Percentiles rank a stretch among this genome's conserved stretches.
phyloP scores from a whole-genome alignment of 148 eudicot genomes.

The Persicaria maculosa region DNA sequence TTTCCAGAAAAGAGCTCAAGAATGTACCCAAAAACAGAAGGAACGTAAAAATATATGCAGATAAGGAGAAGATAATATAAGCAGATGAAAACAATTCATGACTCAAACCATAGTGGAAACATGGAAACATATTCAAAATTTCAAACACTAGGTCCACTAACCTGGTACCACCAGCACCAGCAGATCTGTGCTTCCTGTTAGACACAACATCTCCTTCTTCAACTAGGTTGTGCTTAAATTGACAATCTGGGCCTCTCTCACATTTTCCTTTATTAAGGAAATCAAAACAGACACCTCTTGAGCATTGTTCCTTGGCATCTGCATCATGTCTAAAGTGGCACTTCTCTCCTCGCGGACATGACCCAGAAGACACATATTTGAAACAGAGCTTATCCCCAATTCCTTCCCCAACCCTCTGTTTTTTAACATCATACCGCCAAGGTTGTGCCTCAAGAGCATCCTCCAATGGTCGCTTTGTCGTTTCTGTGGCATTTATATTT shows the following conservation, averaged over 20 bases:
- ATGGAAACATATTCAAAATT: neutral
- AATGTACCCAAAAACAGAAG: neutral
- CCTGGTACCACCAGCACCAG: constrained; percentile 48
- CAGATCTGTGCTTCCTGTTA: constrained; percentile 38
- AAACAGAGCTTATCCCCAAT: constrained; percentile 63
- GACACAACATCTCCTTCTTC: constrained; percentile 46
- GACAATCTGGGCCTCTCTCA: constrained; percentile 90
- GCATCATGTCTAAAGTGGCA: constrained; percentile 81
- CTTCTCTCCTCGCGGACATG: constrained; percentile 72
- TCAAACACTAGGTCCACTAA: constrained; percentile 15
- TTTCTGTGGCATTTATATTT: constrained; percentile 26
- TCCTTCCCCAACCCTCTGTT: constrained; percentile 55
- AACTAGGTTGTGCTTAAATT: constrained; percentile 63
- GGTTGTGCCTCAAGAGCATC: constrained; percentile 54
- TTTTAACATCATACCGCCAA: constrained; percentile 97
- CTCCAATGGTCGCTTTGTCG: constrained; percentile 48
- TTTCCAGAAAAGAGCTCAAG: neutral
- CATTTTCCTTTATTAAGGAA: constrained; percentile 90
- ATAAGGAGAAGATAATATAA: too few relatives aligned
- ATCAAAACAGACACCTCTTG: constrained; percentile 90
- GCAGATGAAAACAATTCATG: neutral
- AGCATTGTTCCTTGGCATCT: constrained; percentile 74
- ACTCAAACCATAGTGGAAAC: too few relatives aligned
- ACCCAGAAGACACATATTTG: constrained; percentile 73
- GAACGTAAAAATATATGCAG: neutral